phyloP scores from a whole-genome alignment of 176 grass and related monocot species.

The Lolium perenne region DNA sequence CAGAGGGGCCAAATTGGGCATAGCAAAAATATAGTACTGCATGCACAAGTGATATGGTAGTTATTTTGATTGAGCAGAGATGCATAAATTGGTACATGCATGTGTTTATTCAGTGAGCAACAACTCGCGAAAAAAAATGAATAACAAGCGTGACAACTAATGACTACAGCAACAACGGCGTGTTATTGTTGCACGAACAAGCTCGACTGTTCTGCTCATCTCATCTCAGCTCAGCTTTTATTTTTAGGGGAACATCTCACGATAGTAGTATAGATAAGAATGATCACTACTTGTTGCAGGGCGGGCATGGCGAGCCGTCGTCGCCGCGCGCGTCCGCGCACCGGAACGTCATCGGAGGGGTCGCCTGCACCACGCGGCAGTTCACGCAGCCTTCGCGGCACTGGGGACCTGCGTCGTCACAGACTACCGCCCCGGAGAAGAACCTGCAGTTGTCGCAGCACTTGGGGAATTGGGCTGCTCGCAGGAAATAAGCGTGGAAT shows the following conservation, averaged over 20 bases:
- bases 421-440: slow-evolving; percentile 15
- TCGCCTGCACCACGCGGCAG: slow-evolving; percentile 11
- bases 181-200: not conserved
- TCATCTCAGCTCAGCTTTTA: not conserved
- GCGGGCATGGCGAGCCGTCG: slow-evolving; percentile 7
- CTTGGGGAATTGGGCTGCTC: slow-evolving; percentile 8
- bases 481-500: not conserved
- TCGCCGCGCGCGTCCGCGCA: slow-evolving; percentile 1
- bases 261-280: not conserved
- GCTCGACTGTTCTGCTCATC: not conserved
- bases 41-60: not conserved
- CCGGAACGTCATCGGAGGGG: not conserved
- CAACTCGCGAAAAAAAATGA: not conserved
- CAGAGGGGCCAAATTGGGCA: not conserved
- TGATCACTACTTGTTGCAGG: not conserved
- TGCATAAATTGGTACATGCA: not conserved
- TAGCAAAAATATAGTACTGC: not conserved
- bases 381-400: slow-evolving; percentile 19
- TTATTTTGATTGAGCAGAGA: not conserved
- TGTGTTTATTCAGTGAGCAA: not conserved
- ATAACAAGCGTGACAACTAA: not conserved
- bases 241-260: not conserved
- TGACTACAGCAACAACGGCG: not conserved
- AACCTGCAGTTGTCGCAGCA: slow-evolving; percentile 27
- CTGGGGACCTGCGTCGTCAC: not conserved